These are phyloP conservation scores for Nemania sp. DNA, from an alignment of 2,329 filamentous ascomycete genomes.

Conservation along the genomic window DNA sequence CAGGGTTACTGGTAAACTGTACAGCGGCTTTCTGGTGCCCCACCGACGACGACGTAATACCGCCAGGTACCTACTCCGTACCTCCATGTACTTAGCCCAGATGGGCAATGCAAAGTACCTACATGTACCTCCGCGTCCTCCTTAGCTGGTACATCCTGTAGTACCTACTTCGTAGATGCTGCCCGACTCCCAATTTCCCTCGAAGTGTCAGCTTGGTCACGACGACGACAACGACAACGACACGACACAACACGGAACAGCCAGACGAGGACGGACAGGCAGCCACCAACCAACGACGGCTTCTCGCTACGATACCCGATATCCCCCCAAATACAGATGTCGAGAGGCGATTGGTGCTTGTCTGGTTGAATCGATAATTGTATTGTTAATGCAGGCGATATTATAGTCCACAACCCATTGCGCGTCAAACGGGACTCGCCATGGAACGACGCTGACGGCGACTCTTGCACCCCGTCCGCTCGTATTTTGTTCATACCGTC, in stretches of 20 bases:
- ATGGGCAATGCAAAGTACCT: conserved; percentile 1
- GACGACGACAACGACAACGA: conserved; percentile 9
- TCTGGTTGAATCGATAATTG: conserved; percentile 21
- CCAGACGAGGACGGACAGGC: background rate
- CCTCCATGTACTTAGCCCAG: too few relatives aligned
- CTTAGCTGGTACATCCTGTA: background rate
- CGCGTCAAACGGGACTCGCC: conserved; percentile 17
- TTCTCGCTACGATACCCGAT: conserved; percentile 3
- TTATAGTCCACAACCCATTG: conserved; percentile 13
- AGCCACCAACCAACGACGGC: conserved; percentile 12
- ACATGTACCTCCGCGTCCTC: background rate
- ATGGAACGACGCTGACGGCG: conserved; percentile 25
- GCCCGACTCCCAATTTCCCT: conserved; percentile 27
- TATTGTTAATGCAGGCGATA: conserved; percentile 28
- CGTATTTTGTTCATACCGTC: background rate
- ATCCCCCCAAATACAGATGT: background rate
- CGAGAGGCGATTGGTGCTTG: background rate
- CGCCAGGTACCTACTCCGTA: too few relatives aligned
- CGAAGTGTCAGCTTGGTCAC: conserved; percentile 10
- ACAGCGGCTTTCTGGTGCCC: background rate
- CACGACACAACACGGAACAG: too few relatives aligned
- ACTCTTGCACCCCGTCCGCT: conserved; percentile 9
- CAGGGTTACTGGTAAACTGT: background rate
- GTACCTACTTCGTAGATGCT: conserved; percentile 6
- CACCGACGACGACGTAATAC: conserved; percentile 21